Base-by-base conservation (phyloP, 495 filamentous ascomycete species). In the Xylaria grammica region DNA sequence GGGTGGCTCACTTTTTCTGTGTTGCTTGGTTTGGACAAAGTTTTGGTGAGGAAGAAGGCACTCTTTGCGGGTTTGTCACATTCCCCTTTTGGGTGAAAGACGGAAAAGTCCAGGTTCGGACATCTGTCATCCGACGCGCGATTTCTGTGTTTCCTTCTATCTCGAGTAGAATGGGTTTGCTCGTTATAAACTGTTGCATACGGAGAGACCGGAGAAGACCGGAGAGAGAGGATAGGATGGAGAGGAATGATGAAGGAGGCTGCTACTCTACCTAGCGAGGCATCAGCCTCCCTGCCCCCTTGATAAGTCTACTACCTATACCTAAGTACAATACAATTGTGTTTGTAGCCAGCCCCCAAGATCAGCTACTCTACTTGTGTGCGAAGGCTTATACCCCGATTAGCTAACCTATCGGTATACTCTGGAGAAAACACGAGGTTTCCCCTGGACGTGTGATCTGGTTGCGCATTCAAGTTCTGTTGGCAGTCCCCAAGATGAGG, bases 131-230 rank as follows among this genome's bases (percentile, higher is more conserved):
- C 34, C 13, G 22, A 56, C 34, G 10, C 22, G 53, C 24, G 38
- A 8, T n/a, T 15, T 42, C 15, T 42, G 8, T 17, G 7, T 42
- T 42, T 42, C 40, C 13, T 15, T 17, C 15, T 10, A 3, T 42
- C 15, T 11, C 40, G 40, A 42, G 48, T 62, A 62, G 60, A 53
- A 40, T 53, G 38, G 60, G 24, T 38, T 54, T 29, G 38, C 50
- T 27, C 45, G 30, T 54, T 54, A 54, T 54, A 19, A 40, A 20
- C 51, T 42, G 20, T 10, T 60, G 22, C 32, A 51, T 49, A 3
- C 20, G 4, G 59, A 29, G 50, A 27, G 54, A 58, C 38, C 36
- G 26, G 53, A 26, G 7, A 48, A 36, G 27, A 27, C 13, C 40
- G 17, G 50, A 54, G 50, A 49, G 7, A 10, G n/a, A 30, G 27